phyloP scores from a whole-genome alignment of 2,329 filamentous ascomycete species.

The Grosmannia serpens region DNA sequence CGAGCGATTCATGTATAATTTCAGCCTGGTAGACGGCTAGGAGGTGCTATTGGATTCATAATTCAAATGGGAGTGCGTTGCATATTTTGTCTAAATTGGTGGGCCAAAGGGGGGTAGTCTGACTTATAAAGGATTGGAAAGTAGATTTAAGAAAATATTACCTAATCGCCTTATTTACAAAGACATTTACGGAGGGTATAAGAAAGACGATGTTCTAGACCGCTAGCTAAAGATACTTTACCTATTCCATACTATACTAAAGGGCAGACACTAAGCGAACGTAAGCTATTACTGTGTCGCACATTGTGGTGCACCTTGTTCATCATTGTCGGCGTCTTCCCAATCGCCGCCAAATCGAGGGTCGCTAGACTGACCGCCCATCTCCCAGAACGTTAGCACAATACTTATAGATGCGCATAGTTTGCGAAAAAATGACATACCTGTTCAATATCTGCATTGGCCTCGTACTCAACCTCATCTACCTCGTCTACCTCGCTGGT shows the following conservation, averaged over 20 bases:
- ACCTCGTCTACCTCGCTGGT: slow-evolving; percentile 91
- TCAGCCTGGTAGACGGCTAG: no score
- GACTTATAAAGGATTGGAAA: no score
- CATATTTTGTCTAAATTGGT: no score
- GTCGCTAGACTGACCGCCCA: slow-evolving; percentile 61
- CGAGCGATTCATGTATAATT: no score
- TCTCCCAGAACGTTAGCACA: slow-evolving; percentile 28
- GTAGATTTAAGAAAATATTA: no score
- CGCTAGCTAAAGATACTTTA: neutral
- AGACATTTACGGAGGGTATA: no score
- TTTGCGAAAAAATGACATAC: slow-evolving; percentile 29
- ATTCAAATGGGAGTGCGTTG: no score
- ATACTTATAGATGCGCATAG: neutral
- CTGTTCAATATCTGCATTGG: slow-evolving; percentile 72
- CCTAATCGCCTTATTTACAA: no score
- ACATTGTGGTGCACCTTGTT: slow-evolving; percentile 56
- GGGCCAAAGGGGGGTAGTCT: no score
- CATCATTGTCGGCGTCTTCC: slow-evolving; percentile 58
- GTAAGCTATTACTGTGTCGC: slow-evolving; percentile 49
- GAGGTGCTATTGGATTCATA: no score
- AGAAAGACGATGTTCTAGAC: no score
- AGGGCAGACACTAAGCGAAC: neutral
- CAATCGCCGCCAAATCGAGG: slow-evolving; percentile 53
- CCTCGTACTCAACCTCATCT: slow-evolving; percentile 74
- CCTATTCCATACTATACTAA: neutral